phyloP scores from a whole-genome alignment of 2,329 filamentous ascomycete species.

The Leptodontidium sp. region DNA sequence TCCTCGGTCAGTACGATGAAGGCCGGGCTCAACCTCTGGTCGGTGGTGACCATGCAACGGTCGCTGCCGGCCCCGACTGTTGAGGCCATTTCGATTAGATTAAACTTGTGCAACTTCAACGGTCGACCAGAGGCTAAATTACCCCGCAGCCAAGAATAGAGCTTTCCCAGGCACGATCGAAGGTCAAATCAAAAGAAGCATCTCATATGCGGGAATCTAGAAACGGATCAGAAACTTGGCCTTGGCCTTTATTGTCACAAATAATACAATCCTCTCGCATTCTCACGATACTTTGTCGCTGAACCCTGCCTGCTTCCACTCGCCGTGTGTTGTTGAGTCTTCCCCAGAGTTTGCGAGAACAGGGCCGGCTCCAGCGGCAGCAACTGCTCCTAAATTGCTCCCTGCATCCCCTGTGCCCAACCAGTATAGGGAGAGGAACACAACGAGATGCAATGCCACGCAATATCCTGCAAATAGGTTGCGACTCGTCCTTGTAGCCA shows the following conservation, averaged over 20 bases:
- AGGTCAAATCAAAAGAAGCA: slow-evolving; percentile 16
- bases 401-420: slow-evolving; percentile 72
- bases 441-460: slow-evolving; percentile 83
- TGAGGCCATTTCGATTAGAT: background rate
- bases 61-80: background rate
- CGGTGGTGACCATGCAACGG: background rate
- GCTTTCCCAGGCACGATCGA: slow-evolving; percentile 16
- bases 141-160: slow-evolving; percentile 16
- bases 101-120: background rate
- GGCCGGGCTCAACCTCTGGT: background rate
- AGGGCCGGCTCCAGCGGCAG: slow-evolving; percentile 52
- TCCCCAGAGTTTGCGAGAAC: slow-evolving; percentile 48
- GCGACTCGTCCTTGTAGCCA: slow-evolving; percentile 87
- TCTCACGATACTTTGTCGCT: slow-evolving; percentile 41
- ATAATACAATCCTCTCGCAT: slow-evolving; percentile 38
- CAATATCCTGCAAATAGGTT: slow-evolving; percentile 96
- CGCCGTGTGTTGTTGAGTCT: slow-evolving; percentile 53
- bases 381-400: slow-evolving; percentile 50
- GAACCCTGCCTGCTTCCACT: slow-evolving; percentile 67
- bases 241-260: slow-evolving; percentile 39
- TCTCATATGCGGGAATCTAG: slow-evolving; percentile 11
- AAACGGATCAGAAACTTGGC: slow-evolving; percentile 20
- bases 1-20: slow-evolving; percentile 1
- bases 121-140: slow-evolving; percentile 8
- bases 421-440: slow-evolving; percentile 89